A percentile compares a stretch with the other conserved stretches of the same genome.
phyloP scores from a whole-genome alignment of 2,329 filamentous ascomycete species.

The Aspergillus candidus region DNA sequence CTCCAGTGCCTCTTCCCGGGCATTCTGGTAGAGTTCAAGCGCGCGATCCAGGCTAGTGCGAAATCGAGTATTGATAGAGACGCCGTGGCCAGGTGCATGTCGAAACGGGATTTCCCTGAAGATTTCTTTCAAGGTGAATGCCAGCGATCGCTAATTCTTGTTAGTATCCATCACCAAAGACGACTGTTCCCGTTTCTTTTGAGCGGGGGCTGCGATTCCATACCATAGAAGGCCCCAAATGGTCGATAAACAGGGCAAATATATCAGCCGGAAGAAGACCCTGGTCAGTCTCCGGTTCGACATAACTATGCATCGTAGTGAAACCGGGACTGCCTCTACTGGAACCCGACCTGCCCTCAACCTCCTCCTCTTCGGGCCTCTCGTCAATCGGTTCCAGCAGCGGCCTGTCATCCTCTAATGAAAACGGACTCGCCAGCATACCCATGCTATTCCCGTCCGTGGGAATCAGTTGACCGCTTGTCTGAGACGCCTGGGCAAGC shows the following conservation, averaged over 20 bases:
- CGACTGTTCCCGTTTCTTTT: neutral
- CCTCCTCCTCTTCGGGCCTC: constrained; percentile 51
- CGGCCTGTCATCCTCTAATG: constrained; percentile 40
- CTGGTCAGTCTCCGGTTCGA: constrained; percentile 10
- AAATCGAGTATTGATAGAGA: constrained; percentile 73
- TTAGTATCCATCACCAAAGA: constrained; percentile 4
- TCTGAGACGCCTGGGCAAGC: constrained; percentile 13
- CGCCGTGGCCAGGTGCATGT: constrained; percentile 57
- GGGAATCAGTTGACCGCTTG: constrained; percentile 13
- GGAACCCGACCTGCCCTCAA: constrained; percentile 36
- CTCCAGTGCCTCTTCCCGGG: constrained; percentile 68
- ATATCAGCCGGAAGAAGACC: constrained; percentile 63
- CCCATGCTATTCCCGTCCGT: constrained; percentile 12
- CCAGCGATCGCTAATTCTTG: constrained; percentile 65
- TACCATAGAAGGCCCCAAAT: constrained; percentile 84
- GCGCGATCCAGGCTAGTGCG: constrained; percentile 74
- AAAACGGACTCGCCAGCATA: constrained; percentile 25
- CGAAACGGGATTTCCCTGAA: constrained; percentile 82
- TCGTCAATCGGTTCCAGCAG: constrained; percentile 59
- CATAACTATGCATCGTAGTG: constrained; percentile 6
- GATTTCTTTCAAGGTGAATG: constrained; percentile 81
- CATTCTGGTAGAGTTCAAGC: constrained; percentile 68
- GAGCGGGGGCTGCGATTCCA: neutral
- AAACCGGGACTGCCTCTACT: constrained; percentile 2
- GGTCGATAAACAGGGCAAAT: constrained; percentile 81